phyloP scores from a whole-genome alignment of 192 early-diverging fungal species.

The Rhizoclosmatium sp. region DNA sequence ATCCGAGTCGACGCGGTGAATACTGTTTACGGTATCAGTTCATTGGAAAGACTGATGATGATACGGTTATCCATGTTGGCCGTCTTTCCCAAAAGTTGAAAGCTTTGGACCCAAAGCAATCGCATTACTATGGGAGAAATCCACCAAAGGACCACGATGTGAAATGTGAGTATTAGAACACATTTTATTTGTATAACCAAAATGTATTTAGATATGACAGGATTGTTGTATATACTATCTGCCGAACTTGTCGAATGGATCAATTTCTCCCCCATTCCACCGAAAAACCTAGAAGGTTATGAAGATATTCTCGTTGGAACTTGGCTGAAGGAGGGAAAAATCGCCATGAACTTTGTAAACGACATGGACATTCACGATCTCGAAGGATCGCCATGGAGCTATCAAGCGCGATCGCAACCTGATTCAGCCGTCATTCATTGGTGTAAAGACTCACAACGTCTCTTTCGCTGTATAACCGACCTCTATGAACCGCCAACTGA shows the following conservation, averaged over 20 bases:
- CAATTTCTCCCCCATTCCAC: neutral
- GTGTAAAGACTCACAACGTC: too few relatives aligned
- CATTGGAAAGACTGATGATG: constrained; percentile 19
- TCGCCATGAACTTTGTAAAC: too few relatives aligned
- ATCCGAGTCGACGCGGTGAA: neutral
- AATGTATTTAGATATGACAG: neutral
- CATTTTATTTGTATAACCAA: neutral
- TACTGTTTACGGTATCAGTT: neutral
- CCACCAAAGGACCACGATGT: too few relatives aligned
- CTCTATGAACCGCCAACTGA: too few relatives aligned
- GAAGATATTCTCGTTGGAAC: neutral
- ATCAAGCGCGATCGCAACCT: neutral
- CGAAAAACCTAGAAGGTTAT: neutral
- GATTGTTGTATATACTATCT: neutral
- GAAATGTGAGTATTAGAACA: too few relatives aligned
- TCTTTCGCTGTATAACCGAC: too few relatives aligned
- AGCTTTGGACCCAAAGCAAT: neutral
- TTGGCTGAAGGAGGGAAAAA: neutral
- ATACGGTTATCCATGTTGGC: constrained; percentile 9
- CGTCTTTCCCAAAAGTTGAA: neutral
- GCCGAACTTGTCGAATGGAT: constrained; percentile 6
- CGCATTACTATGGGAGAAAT: neutral
- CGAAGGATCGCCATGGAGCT: too few relatives aligned
- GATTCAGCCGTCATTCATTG: too few relatives aligned
- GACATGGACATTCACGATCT: too few relatives aligned